phyloP scores from a whole-genome alignment of 192 early-diverging fungal genomes.

The Glomus cerebriforme region DNA sequence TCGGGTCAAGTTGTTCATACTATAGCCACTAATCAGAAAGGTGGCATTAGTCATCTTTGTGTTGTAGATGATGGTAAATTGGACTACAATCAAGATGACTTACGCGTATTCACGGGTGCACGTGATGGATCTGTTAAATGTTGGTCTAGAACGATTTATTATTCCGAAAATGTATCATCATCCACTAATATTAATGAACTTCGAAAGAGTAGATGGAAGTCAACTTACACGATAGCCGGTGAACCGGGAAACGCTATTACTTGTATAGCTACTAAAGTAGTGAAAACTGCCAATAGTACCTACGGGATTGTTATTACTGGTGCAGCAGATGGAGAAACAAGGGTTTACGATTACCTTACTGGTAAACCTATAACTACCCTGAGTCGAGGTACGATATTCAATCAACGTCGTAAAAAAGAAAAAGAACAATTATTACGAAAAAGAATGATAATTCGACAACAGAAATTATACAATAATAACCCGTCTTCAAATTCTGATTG shows the following conservation, averaged over 20 bases:
- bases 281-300: conserved; percentile 9
- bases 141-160: conserved; percentile 6
- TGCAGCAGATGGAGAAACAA: conserved; percentile 25
- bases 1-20: conserved; percentile 18
- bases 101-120: conserved; percentile 20
- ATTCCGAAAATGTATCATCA: background rate
- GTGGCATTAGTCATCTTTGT: conserved; percentile 26
- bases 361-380: conserved; percentile 12
- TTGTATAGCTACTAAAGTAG: conserved; percentile 14
- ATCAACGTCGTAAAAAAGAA: conserved; percentile 16
- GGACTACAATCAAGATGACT: background rate
- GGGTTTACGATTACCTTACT: conserved; percentile 24
- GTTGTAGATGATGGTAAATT: background rate
- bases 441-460: background rate
- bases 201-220: conserved; percentile 18
- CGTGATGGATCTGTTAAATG: conserved; percentile 29
- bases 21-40: conserved; percentile 29
- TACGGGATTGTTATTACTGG: conserved; percentile 24
- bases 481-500: background rate
- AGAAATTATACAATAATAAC: background rate
- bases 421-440: conserved; percentile 8
- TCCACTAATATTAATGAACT: background rate
- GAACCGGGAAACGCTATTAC: conserved; percentile 16
- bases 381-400: conserved; percentile 1
- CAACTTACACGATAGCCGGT: conserved; percentile 20